Conservation (phyloP, 2,329 filamentous ascomycete genomes). For the Chrysosporium keratinophilum region DNA sequence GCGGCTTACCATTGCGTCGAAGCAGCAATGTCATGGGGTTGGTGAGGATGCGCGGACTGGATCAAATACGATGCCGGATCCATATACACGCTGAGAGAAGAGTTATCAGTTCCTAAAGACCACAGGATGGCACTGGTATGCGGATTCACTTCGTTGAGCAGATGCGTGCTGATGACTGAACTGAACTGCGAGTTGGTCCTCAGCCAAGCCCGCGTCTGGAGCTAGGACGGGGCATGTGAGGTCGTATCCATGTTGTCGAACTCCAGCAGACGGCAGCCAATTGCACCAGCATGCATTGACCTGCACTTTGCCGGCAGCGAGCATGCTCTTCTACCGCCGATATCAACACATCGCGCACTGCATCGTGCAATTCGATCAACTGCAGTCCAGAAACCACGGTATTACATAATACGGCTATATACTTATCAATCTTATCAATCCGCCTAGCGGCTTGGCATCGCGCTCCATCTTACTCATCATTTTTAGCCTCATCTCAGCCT, state of each 20-base stretch:
- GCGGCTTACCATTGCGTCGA: constrained; percentile 32
- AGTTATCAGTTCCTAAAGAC: too few relatives aligned
- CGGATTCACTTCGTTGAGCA: too few relatives aligned
- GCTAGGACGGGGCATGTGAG: not conserved
- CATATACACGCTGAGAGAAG: not conserved
- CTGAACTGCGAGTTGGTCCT: too few relatives aligned
- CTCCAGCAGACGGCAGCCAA: not conserved
- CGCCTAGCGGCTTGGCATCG: not conserved
- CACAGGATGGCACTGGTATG: too few relatives aligned
- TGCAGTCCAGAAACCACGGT: too few relatives aligned
- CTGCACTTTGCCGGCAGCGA: too few relatives aligned
- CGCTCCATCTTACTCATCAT: not conserved
- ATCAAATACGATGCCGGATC: not conserved
- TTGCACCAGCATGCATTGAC: too few relatives aligned
- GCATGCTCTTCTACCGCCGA: too few relatives aligned
- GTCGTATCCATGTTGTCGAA: not conserved
- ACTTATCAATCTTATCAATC: constrained; percentile 7
- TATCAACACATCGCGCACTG: too few relatives aligned
- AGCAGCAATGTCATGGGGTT: constrained; percentile 8
- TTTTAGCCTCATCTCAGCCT: not conserved
- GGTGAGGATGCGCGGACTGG: not conserved
- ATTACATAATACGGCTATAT: not conserved
- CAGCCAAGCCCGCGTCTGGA: not conserved
- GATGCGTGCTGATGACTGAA: too few relatives aligned
- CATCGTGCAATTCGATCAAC: too few relatives aligned